Conservation (phyloP, 2,329 filamentous ascomycete species). For the Boeremia lycopersici region DNA sequence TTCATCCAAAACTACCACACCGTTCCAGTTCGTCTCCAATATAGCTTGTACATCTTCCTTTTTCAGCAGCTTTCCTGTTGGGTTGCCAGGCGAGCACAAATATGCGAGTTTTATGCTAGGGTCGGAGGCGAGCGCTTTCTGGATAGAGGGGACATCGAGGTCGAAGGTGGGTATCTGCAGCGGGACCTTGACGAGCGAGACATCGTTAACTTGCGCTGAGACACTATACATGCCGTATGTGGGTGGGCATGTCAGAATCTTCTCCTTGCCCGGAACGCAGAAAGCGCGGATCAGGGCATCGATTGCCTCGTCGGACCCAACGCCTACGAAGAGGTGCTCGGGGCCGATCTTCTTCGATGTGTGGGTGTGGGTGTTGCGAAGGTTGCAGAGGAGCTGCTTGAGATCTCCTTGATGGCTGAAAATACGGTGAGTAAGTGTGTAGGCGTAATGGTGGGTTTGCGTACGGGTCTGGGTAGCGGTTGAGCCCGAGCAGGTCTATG, state of each 20-base stretch:
- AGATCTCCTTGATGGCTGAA: conserved; percentile 78
- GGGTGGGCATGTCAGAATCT: conserved; percentile 91
- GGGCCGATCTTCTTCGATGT: conserved; percentile 74
- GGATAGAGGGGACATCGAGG: conserved; percentile 72
- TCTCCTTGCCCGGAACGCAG: conserved; percentile 84
- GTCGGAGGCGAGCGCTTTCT: conserved; percentile 66
- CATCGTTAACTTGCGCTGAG: conserved; percentile 91
- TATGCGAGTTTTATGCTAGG: conserved; percentile 83
- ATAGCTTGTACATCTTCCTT: conserved; percentile 76
- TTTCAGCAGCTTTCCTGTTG: conserved; percentile 78
- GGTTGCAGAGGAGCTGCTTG: conserved; percentile 82
- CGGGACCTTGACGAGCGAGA: conserved; percentile 84
- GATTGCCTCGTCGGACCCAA: conserved; percentile 96
- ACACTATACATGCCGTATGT: conserved; percentile 99
- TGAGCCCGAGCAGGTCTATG: conserved; percentile 79
- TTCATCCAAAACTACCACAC: conserved; percentile 90
- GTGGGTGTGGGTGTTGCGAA: conserved; percentile 86
- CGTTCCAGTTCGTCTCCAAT: conserved; percentile 89
- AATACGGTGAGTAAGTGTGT: not conserved
- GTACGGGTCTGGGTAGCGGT: conserved; percentile 91
- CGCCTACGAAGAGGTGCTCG: conserved; percentile 89
- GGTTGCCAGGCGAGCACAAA: conserved; percentile 93
- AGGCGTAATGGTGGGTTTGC: conserved; percentile 17
- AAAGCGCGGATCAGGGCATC: conserved; percentile 93
- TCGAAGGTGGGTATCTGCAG: conserved; percentile 75